These are phyloP conservation scores for Globisporangium emineosum DNA, from an alignment of 352 stramenopile species.

Conservation along the genomic window DNA sequence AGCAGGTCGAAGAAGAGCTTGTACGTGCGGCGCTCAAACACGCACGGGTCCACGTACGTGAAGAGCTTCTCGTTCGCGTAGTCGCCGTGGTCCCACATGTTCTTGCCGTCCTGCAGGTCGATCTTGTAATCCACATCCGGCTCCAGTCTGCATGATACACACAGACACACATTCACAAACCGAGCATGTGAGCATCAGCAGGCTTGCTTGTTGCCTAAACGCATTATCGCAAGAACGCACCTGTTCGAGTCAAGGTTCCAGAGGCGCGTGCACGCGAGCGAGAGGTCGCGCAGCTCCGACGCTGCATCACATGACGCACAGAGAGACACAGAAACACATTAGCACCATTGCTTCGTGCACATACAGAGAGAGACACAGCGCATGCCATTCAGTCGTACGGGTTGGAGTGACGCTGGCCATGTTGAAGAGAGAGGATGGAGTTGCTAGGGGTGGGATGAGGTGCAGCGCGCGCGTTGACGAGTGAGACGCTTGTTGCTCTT, in stretches of 20 bases:
- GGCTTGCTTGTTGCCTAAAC: background rate
- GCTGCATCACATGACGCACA: constrained; percentile 15
- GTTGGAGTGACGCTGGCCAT: constrained; percentile 51
- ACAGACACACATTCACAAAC: background rate
- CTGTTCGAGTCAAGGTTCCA: constrained; percentile 93
- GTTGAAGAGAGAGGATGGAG: constrained; percentile 4
- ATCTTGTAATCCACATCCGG: constrained; percentile 91
- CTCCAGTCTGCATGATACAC: constrained; percentile 46
- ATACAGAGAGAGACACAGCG: background rate
- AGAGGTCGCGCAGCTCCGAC: constrained; percentile 58
- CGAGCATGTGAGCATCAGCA: background rate
- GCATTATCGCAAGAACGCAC: constrained; percentile 12
- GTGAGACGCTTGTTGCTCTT: too few relatives aligned
- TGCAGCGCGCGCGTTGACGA: background rate
- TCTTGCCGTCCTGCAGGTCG: constrained; percentile 92
- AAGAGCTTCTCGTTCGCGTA: constrained; percentile 90
- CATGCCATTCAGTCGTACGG: constrained; percentile 26
- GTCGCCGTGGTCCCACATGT: constrained; percentile 86
- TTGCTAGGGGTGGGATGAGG: background rate
- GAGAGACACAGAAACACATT: background rate
- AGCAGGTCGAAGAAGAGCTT: constrained; percentile 89
- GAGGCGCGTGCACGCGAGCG: constrained; percentile 80
- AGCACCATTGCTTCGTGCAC: too few relatives aligned
- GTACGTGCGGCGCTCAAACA: constrained; percentile 91
- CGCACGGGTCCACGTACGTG: constrained; percentile 75